Evolutionary conservation across 768 basidiomycete species (phyloP).

Genomic region (Mrakia blollopis): DNA sequence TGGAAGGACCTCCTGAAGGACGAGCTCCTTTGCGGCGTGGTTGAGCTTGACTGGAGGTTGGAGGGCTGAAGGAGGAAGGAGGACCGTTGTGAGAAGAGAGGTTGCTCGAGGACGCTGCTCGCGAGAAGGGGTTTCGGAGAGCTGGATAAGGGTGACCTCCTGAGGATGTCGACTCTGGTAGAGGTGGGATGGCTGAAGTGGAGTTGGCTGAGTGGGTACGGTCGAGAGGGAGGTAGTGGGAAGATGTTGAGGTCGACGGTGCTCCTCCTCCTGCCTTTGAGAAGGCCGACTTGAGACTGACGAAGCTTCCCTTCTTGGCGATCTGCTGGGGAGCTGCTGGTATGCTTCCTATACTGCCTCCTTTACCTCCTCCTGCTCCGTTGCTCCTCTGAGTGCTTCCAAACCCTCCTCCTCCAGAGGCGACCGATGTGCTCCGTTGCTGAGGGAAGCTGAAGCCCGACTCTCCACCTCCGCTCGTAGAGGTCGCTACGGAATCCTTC

Average conservation of each 20-base stretch:
- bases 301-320: slow-evolving; percentile 30
- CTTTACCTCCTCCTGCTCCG: not conserved
- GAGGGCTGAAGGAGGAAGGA: slow-evolving; percentile 4
- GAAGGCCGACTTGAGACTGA: slow-evolving; percentile 29
- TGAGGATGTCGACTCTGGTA: slow-evolving; percentile 25
- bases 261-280: slow-evolving; percentile 13
- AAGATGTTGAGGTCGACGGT: not conserved
- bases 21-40: not conserved
- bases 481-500: slow-evolving; percentile 18
- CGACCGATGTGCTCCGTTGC: slow-evolving; percentile 9
- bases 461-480: slow-evolving; percentile 6
- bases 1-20: slow-evolving; percentile 1
- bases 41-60: not conserved
- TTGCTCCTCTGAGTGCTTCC: slow-evolving; percentile 18
- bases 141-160: slow-evolving; percentile 37
- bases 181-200: slow-evolving; percentile 9
- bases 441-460: not conserved
- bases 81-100: slow-evolving; percentile 7
- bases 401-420: not conserved
- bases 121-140: slow-evolving; percentile 41
- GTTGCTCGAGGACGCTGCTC: slow-evolving; percentile 32
- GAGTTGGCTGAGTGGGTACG: not conserved
- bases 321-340: slow-evolving; percentile 18
- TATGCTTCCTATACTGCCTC: slow-evolving; percentile 12
- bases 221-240: slow-evolving; percentile 12